A percentile compares a stretch with the other conserved stretches of the same genome.
phyloP scores from a whole-genome alignment of 495 filamentous ascomycete species.

The Penicillium bialowiezense region DNA sequence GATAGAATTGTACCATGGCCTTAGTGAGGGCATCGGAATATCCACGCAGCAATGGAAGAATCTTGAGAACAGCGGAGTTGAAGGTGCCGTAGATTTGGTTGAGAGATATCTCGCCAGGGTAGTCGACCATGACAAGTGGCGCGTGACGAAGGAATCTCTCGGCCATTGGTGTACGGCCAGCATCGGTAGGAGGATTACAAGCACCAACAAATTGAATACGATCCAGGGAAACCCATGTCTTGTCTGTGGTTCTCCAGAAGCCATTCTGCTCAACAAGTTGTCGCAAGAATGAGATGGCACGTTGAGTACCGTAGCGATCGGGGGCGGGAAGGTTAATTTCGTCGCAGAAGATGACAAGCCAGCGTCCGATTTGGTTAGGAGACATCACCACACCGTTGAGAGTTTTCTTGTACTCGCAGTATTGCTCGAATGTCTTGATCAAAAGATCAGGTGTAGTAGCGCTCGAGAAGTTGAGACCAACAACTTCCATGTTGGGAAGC shows the following conservation, averaged over 20 bases:
- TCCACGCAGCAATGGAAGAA: slow-evolving; percentile 89
- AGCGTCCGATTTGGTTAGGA: slow-evolving; percentile 92
- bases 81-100: slow-evolving; percentile 98
- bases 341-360: slow-evolving; percentile 98
- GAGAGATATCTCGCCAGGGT: slow-evolving; percentile 91
- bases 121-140: slow-evolving; percentile 98
- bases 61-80: slow-evolving; percentile 94
- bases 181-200: slow-evolving; percentile 98
- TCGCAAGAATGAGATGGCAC: slow-evolving; percentile 93
- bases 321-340: slow-evolving; percentile 99
- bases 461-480: slow-evolving; percentile 98
- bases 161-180: slow-evolving; percentile 91
- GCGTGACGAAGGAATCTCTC: slow-evolving; percentile 91
- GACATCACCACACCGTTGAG: slow-evolving; percentile 94
- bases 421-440: slow-evolving; percentile 98
- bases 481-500: slow-evolving; percentile 96
- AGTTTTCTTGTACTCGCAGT: slow-evolving; percentile 99
- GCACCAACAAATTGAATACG: slow-evolving; percentile 98
- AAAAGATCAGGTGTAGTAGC: slow-evolving; percentile 96
- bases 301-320: slow-evolving; percentile 95
- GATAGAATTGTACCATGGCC: slow-evolving; percentile 95
- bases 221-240: slow-evolving; percentile 96
- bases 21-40: slow-evolving; percentile 93
- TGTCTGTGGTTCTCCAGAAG: slow-evolving; percentile 97
- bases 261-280: slow-evolving; percentile 98